Evolutionary conservation across 2,329 filamentous ascomycete species (phyloP), one percentile per base, ranked within the genome.

Genomic region (Cercospora sp.): DNA sequence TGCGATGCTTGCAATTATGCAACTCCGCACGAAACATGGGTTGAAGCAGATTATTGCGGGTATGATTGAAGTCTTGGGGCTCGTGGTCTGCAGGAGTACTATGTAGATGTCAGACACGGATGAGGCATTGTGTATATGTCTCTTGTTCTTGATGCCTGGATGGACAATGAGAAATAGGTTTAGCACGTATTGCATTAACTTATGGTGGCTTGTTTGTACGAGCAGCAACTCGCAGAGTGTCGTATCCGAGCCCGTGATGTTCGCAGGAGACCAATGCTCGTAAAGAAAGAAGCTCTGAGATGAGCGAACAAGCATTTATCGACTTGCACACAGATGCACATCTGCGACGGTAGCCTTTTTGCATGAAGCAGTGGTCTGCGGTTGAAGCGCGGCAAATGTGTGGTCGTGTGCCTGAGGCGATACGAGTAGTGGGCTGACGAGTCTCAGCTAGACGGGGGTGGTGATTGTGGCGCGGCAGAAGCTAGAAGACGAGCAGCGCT

Each of bases 291-390:
- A 42, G 6, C 36, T 42, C 36, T 42, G 36, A n/a, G 3, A 42
- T n/a, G 16, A 8, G 36, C 36, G 36, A n/a, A 40, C 3, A n/a
- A 6, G 48, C 48, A 12, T 23, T 26, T 3, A 28, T 20, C 6
- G 48, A 20, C 20, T 12, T 53, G 18, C 48, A 26, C 20, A 53
- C 13, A 53, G 10, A 16, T 20, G 20, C 48, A 23, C 10, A 53
- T 28, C 18, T 23, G 18, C 48, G 26, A 53, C 26, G 10, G 26
- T 20, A 2, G 48, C 48, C 48, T 23, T 18, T 28, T 20, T 30
- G 53, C 23, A 33, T 58, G 53, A 58, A 58, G 53, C 53, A 58
- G 20, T 58, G 53, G 53, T 58, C 26, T 58, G 53, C 53, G 53
- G 53, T 30, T 58, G 53, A 30, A 58, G 53, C 53, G 31, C 53